phyloP scores from a whole-genome alignment of 2,329 filamentous ascomycete species.

The Thielaviopsis euricoi region DNA sequence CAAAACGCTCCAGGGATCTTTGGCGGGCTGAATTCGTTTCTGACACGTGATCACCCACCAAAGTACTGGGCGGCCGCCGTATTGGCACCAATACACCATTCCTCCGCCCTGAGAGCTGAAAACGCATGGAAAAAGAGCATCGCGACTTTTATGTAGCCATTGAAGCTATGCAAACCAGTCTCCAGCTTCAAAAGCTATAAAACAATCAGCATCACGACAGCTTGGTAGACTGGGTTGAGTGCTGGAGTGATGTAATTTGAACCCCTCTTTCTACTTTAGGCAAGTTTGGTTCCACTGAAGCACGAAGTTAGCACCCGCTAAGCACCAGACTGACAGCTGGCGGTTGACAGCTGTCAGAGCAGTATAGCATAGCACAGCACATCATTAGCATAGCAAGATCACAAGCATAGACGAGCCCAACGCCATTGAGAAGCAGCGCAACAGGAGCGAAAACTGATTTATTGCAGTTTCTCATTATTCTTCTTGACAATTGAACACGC shows the following conservation, averaged over 20 bases:
- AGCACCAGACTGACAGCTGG: neutral
- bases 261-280: neutral
- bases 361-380: too few species aligned
- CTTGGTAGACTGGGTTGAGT: neutral
- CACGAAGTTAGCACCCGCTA: neutral
- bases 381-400: too few species aligned
- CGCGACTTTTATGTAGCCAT: neutral
- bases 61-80: neutral
- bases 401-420: too few species aligned
- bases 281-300: neutral
- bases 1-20: neutral
- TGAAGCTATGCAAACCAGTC: neutral
- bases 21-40: neutral
- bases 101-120: neutral
- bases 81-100: neutral
- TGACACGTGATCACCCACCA: neutral
- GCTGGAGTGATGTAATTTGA: neutral
- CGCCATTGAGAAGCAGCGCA: neutral
- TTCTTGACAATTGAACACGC: neutral
- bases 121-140: neutral
- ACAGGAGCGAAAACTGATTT: neutral
- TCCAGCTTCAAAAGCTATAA: neutral
- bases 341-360: neutral
- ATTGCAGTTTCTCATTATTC: neutral
- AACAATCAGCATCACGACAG: neutral